Evolutionary conservation across 768 basidiomycete species (phyloP).

Genomic region (Termitomyces sp.): DNA sequence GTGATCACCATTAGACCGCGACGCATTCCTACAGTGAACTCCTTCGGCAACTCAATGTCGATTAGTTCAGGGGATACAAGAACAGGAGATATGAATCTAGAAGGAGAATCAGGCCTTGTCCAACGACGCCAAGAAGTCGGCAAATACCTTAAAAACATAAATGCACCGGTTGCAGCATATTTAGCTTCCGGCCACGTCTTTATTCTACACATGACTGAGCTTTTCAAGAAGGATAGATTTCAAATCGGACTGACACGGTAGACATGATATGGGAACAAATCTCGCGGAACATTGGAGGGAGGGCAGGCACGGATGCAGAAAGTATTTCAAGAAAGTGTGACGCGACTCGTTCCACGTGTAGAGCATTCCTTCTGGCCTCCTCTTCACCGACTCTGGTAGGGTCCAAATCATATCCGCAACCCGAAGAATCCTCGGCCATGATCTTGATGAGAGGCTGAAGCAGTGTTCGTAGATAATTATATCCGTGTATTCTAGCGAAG

Average conservation of each 20-base stretch:
- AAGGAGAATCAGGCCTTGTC: neutral
- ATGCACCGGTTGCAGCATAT: slow-evolving; percentile 80
- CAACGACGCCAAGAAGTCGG: neutral
- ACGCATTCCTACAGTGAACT: slow-evolving; percentile 51
- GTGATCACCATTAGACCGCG: slow-evolving; percentile 83
- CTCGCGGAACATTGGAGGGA: slow-evolving; percentile 87
- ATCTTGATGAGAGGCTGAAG: slow-evolving; percentile 72
- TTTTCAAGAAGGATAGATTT: neutral
- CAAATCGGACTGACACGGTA: slow-evolving; percentile 54
- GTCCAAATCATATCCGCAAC: slow-evolving; percentile 76
- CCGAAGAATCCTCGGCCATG: slow-evolving; percentile 67
- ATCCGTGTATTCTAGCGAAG: slow-evolving; percentile 87
- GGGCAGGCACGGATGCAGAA: slow-evolving; percentile 56
- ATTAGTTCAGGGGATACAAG: slow-evolving; percentile 82
- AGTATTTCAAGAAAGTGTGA: slow-evolving; percentile 73
- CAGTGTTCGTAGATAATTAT: slow-evolving; percentile 81
- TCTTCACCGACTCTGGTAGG: slow-evolving; percentile 53
- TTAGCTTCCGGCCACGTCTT: slow-evolving; percentile 75
- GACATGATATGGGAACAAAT: slow-evolving; percentile 78
- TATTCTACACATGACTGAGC: slow-evolving; percentile 28
- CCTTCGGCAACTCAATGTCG: slow-evolving; percentile 74
- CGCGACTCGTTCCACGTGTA: slow-evolving; percentile 69
- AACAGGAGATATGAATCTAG: slow-evolving; percentile 86
- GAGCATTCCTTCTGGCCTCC: slow-evolving; percentile 61
- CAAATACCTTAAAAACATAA: slow-evolving; percentile 79